Percentiles rank a stretch among this genome's conserved stretches.
Evolutionary conservation across 108 stramenopile species (phyloP).

Genomic region (Cyclotella cryptica): DNA sequence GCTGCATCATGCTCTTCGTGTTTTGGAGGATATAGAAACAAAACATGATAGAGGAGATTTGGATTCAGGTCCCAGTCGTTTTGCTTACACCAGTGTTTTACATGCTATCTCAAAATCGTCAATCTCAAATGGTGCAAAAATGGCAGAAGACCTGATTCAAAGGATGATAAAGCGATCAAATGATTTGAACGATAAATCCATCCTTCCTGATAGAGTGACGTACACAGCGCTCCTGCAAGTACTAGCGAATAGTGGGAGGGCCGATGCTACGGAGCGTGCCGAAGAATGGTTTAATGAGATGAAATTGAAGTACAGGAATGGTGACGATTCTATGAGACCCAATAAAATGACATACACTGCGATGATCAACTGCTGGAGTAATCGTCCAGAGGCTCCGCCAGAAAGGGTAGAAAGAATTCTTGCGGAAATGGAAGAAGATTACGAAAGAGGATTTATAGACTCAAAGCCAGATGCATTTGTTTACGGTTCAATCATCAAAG

Average conservation of each 20-base stretch:
- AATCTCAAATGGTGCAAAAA: constrained; percentile 17
- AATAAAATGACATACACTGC: constrained; percentile 51
- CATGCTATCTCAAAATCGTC: constrained; percentile 34
- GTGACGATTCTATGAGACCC: constrained; percentile 34
- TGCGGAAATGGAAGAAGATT: constrained; percentile 37
- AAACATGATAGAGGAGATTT: constrained; percentile 29
- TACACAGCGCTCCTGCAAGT: constrained; percentile 44
- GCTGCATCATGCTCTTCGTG: constrained; percentile 11
- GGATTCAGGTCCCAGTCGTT: constrained; percentile 34
- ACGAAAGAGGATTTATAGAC: constrained; percentile 35
- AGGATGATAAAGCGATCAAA: constrained; percentile 44
- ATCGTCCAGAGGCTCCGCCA: constrained; percentile 26
- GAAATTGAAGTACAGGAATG: constrained; percentile 27
- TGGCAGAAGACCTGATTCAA: constrained; percentile 45
- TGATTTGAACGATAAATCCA: constrained; percentile 32
- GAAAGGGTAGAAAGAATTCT: constrained; percentile 39
- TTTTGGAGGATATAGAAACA: constrained; percentile 49
- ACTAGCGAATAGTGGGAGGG: constrained; percentile 27
- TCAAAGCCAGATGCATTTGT: constrained; percentile 45
- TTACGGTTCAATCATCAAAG: constrained; percentile 43
- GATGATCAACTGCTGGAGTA: constrained; percentile 50
- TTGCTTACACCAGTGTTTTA: constrained; percentile 46
- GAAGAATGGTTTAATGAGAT: constrained; percentile 51
- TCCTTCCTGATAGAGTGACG: constrained; percentile 40
- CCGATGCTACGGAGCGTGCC: constrained; percentile 21